Conservation (phyloP, 2,329 filamentous ascomycete genomes). For the Botrytis sinoallii region DNA sequence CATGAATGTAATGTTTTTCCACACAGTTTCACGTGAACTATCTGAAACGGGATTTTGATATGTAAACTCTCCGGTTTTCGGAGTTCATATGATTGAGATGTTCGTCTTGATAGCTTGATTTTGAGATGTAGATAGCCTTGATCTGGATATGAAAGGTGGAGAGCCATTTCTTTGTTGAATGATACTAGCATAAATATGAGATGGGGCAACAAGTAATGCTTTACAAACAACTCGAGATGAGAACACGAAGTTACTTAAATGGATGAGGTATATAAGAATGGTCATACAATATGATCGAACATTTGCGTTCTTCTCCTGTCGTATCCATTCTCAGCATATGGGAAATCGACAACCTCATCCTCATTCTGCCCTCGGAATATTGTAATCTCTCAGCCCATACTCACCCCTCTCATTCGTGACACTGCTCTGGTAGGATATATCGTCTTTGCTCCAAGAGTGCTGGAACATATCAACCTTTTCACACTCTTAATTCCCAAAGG, state of each 20-base stretch:
- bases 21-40: background rate
- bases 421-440: background rate
- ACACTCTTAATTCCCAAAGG: background rate
- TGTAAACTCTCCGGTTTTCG: background rate
- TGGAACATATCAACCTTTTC: background rate
- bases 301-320: background rate
- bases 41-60: rapidly evolving
- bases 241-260: no score
- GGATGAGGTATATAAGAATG: no score
- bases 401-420: background rate
- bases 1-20: background rate
- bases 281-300: background rate
- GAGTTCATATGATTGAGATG: background rate
- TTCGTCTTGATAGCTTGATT: background rate
- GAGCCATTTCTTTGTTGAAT: background rate
- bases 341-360: background rate
- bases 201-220: no score
- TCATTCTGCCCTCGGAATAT: rapidly evolving
- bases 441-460: background rate
- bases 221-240: no score
- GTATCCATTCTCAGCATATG: background rate
- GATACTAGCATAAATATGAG: no score
- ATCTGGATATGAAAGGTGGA: background rate
- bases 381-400: background rate
- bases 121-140: background rate